Evolutionary conservation across 2,329 filamentous ascomycete species (phyloP), one percentile per base, ranked within the genome.

Genomic region (Paecilomyces fulvus): DNA sequence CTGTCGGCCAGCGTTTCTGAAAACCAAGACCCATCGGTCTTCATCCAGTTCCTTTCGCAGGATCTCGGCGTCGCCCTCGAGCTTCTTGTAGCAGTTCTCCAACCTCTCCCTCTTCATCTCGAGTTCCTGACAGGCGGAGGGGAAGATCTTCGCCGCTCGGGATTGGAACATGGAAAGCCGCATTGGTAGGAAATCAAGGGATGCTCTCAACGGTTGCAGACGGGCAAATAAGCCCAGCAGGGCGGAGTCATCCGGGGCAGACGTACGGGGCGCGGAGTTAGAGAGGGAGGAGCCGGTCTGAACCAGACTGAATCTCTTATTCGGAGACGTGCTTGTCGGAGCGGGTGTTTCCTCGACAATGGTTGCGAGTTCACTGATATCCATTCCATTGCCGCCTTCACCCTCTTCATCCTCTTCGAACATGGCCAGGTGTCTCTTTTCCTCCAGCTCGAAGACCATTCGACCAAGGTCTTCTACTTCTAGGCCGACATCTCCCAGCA

Each of bases 391-490:
- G 53, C 63, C 70, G 0, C 67, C 66, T 51, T 76, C 69, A 80
- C 80, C 70, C 7, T 83, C 81, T 48, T 87, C 85, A 17, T 84
- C 84, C 8, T 43, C 37, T 37, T 83, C 83, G 65, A 87, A 79
- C 60, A 90, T 80, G 14, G 70, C 88, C 70, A 87, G 87, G 72
- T 97, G 92, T 51, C 94, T 83, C 61, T 91, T 88, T 75, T 97
- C 94, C 71, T 99, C 94, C 91, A 97, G 96, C 73, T 97, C 92
- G 66, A 97, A 97, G 30, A 97, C 89, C 51, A 96, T 77, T 43
- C 88, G 82, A 65, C 83, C 84, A 14, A 95, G 79, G 49, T 87
- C 86, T 61, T 94, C 89, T 67, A 91, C 86, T 74, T 99, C 94
- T 60, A 87, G 85, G 54, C 92, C 89, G 59, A 97, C 96, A 69